Evolutionary conservation across 257 asterid species (phyloP), one percentile per base, ranked within the genome.

Genomic region (Mitragyna speciosa): DNA sequence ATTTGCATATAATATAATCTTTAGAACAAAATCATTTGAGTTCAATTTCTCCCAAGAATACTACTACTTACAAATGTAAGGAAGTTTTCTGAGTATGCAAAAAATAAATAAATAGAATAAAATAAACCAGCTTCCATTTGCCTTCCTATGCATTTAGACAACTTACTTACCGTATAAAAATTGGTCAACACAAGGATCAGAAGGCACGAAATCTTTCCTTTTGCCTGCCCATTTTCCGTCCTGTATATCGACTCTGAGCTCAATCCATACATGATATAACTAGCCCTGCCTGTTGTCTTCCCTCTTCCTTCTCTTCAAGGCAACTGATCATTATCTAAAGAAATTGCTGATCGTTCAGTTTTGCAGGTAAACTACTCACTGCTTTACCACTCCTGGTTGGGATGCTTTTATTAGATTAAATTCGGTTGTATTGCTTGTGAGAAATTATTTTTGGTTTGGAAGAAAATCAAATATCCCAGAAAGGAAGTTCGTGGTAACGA

Each of bases 161-260:
- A 36, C 39, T 36, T 16, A 54, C 61, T 54, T 12, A 14, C 16
- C 20, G 7, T 4, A 16, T 15, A 48, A 12, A 48, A 48, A 1
- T 3, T 6, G 7, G 66, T 22, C 30, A 59, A n/a, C 28, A 43
- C 78, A 74, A 54, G 58, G 39, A 56, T 56, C 58, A 33, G 15
- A 56, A 74, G 78, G 69, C 78, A 75, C 36, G 78, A 70, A 70
- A 70, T 19, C 24, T 54, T 17, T 19, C 22, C 19, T 75, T 54
- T 58, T 56, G 65, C 49, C 8, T 72, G 41, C 31, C 66, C 66
- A 30, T 66, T 74, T 11, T 39, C 78, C 17, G 61, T 54, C 17
- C 20, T 51, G 56, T 14, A 16, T 12, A 51, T 48, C 56, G 4
- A 51, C 56, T 51, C 56, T 54, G 24, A 19, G 14, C 14, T 74